Conservation (phyloP, 805 yeast species). For the Sugiyamaella chiloensis region DNA sequence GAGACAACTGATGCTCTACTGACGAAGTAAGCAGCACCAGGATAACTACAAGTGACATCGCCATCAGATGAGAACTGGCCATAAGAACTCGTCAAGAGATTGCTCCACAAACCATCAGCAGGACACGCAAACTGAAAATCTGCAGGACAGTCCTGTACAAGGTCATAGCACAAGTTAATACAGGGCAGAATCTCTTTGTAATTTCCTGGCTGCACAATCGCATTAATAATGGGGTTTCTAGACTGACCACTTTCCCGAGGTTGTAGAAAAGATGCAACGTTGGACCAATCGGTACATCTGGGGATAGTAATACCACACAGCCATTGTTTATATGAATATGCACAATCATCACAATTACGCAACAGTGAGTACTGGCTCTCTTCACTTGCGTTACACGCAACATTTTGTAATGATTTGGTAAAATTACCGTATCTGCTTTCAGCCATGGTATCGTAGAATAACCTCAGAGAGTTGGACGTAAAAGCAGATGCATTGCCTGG, state of each 20-base stretch:
- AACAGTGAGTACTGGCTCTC: conserved; percentile 70
- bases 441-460: conserved; percentile 65
- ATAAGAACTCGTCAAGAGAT: conserved; percentile 25
- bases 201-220: conserved; percentile 50
- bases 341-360: conserved; percentile 70
- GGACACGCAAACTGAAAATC: conserved; percentile 79
- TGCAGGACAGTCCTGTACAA: conserved; percentile 82
- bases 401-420: conserved; percentile 68
- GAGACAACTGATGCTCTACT: conserved; percentile 5
- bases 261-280: conserved; percentile 33
- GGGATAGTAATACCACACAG: conserved; percentile 87
- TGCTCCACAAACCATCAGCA: background rate
- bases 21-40: conserved; percentile 34
- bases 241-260: conserved; percentile 50
- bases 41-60: conserved; percentile 36
- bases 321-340: conserved; percentile 74
- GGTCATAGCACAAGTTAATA: conserved; percentile 68
- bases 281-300: conserved; percentile 59
- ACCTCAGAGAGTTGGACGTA: conserved; percentile 37
- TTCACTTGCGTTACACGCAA: conserved; percentile 66
- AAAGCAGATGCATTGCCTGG: conserved; percentile 50
- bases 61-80: conserved; percentile 32
- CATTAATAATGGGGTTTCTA: conserved; percentile 59
- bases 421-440: conserved; percentile 57
- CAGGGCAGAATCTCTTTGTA: conserved; percentile 89